Evolutionary conservation across 1,139 yeast genomes (phyloP).

Genomic region (Tardiomyces blankii): DNA sequence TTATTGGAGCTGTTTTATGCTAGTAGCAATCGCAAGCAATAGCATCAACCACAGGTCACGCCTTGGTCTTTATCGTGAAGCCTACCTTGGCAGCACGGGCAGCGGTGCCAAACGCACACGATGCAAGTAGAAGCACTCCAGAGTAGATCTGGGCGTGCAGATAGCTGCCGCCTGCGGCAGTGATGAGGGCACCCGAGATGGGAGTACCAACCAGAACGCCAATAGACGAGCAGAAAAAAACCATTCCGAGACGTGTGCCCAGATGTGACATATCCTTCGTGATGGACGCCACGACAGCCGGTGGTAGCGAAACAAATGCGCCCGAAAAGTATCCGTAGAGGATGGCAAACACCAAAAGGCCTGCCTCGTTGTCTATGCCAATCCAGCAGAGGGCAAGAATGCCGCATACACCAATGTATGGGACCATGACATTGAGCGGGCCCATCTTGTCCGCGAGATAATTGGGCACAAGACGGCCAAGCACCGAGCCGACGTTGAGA

Average conservation of each 20-base stretch:
- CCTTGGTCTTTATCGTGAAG: too few relatives aligned
- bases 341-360: conserved; percentile 21
- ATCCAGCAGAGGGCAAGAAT: conserved; percentile 28
- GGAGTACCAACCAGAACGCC: conserved; percentile 45
- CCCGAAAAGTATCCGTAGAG: conserved; percentile 42
- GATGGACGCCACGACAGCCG: conserved; percentile 36
- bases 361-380: conserved; percentile 21
- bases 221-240: conserved; percentile 42
- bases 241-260: conserved; percentile 46
- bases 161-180: conserved; percentile 10
- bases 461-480: too few relatives aligned
- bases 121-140: conserved; percentile 8
- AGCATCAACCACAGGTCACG: too few relatives aligned
- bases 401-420: conserved; percentile 15
- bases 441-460: too few relatives aligned
- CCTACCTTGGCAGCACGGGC: not conserved
- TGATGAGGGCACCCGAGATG: conserved; percentile 38
- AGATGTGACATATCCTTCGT: conserved; percentile 20
- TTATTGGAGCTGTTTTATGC: too few relatives aligned
- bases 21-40: too few relatives aligned
- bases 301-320: conserved; percentile 33
- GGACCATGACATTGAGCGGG: conserved; percentile 32
- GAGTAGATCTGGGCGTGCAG: conserved; percentile 13
- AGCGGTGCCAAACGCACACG: conserved; percentile 24
- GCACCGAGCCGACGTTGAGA: too few relatives aligned